Conservation (phyloP, 179 eudicot genomes). For the Amaranthus tricolor region DNA sequence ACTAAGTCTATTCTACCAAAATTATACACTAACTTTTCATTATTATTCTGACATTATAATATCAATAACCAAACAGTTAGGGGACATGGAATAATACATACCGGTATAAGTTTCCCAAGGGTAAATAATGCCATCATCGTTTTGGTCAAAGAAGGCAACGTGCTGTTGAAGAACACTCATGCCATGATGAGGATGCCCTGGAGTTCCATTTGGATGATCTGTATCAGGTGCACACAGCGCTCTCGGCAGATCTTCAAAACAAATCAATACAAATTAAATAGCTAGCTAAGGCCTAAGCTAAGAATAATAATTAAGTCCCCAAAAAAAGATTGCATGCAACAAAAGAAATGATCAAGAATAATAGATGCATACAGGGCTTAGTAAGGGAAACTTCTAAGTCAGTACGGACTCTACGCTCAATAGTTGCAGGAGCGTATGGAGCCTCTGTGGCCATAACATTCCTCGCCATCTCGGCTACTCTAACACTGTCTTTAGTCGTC, state of each 20-base stretch:
- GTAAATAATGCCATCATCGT: conserved; percentile 60
- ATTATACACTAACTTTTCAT: not conserved
- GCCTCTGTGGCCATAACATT: conserved; percentile 60
- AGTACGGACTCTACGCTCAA: conserved; percentile 47
- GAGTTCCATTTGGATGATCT: conserved; percentile 66
- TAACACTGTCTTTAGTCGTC: conserved; percentile 28
- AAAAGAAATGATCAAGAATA: not conserved
- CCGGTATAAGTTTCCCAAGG: conserved; percentile 77
- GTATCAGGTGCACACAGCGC: conserved; percentile 63
- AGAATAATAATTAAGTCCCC: not conserved
- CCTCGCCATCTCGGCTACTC: conserved; percentile 28
- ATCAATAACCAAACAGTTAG: no score
- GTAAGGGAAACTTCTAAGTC: conserved; percentile 62
- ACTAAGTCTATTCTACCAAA: no score
- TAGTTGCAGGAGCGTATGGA: conserved; percentile 60
- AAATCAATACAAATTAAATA: not conserved
- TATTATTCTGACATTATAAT: not conserved
- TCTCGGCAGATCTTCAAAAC: conserved; percentile 54
- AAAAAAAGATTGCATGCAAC: not conserved
- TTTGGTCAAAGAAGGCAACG: conserved; percentile 64
- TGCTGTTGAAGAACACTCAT: conserved; percentile 77
- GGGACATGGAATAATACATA: conserved; percentile 5
- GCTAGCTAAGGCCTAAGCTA: not conserved
- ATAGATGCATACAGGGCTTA: conserved; percentile 62
- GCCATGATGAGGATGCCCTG: conserved; percentile 41